These are phyloP conservation scores for Phytophthora multivora DNA, from an alignment of 352 stramenopile species.

Conservation along the genomic window DNA sequence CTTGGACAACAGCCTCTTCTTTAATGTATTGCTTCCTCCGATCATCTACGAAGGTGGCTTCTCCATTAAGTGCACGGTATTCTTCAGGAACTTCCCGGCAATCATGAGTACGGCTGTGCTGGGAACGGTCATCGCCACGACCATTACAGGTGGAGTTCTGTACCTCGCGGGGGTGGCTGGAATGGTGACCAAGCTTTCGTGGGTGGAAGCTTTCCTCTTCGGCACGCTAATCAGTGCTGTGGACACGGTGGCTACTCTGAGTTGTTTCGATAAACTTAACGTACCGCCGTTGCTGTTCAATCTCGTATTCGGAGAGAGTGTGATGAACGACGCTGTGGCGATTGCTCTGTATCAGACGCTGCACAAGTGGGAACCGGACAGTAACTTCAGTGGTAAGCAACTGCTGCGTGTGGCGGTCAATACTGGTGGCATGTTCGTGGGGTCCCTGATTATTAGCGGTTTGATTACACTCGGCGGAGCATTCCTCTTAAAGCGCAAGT, in stretches of 20 bases:
- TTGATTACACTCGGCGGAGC: conserved; percentile 75
- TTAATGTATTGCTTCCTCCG: conserved; percentile 82
- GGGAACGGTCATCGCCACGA: conserved; percentile 79
- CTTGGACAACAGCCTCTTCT: conserved; percentile 89
- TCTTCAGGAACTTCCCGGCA: conserved; percentile 87
- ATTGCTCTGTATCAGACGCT: conserved; percentile 95
- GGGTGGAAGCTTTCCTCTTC: conserved; percentile 93
- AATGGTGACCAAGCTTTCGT: conserved; percentile 78
- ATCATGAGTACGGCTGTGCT: conserved; percentile 87
- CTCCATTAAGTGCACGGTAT: conserved; percentile 83
- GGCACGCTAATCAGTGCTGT: conserved; percentile 93
- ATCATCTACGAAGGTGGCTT: conserved; percentile 91
- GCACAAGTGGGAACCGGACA: conserved; percentile 85
- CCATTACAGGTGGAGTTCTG: conserved; percentile 74
- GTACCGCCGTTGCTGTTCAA: conserved; percentile 92
- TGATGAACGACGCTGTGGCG: conserved; percentile 94
- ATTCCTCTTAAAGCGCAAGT: conserved; percentile 77
- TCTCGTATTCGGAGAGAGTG: conserved; percentile 94
- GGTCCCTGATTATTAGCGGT: conserved; percentile 72
- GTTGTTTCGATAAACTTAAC: conserved; percentile 92
- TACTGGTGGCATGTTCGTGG: conserved; percentile 78
- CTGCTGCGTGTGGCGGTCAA: conserved; percentile 67
- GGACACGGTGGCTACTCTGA: conserved; percentile 93
- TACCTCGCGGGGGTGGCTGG: conserved; percentile 65
- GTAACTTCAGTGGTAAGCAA: conserved; percentile 65